Evolutionary conservation across 2,329 filamentous ascomycete species (phyloP), one percentile per base, ranked within the genome.

Genomic region (Trichophaea hybrida): DNA sequence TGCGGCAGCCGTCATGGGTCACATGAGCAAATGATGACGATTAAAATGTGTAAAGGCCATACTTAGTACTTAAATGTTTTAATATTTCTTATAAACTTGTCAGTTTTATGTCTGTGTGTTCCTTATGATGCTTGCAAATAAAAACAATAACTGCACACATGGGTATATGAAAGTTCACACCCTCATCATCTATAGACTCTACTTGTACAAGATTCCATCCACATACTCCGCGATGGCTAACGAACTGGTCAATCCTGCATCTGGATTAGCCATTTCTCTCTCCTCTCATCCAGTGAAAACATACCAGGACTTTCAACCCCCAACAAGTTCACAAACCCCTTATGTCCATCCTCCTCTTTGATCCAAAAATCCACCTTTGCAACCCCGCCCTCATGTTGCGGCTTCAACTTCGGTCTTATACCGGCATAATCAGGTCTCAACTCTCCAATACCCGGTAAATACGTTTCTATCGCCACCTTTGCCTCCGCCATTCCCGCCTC

Each of bases 381-480:
- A 81, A 17, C 80, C 75, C 43, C 81, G 12, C 84, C 82, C 0
- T 82, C 81, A 7, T 80, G 75, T 38, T 75, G 76, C 7, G 71
- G 71, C 1, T 75, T 80, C 64, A 97, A 71, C 75, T 98, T 98
- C 0, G 93, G 91, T 65, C 93, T 75, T 35, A 98, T 91, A 0
- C 93, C 93, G 13, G 88, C 88, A 70, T 97, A 98, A 72, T 96
- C 91, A 1, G 91, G 78, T 43, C 75, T 75, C 32, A 98, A 77
- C 13, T 75, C 75, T 61, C 93, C 81, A 2, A 98, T 75, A 0
- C 74, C 77, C 0, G 93, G 93, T 2, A 98, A 75, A 70, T 94
- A 98, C 6, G 77, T 77, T 66, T 78, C 75, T 60, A 98, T 96
- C 69, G 88, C 87, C 8, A 75, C 75, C 0, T 94, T 72, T 0